These are phyloP conservation scores for Telfairia occidentalis DNA, from an alignment of 331 rosid genomes.

Conservation along the genomic window DNA sequence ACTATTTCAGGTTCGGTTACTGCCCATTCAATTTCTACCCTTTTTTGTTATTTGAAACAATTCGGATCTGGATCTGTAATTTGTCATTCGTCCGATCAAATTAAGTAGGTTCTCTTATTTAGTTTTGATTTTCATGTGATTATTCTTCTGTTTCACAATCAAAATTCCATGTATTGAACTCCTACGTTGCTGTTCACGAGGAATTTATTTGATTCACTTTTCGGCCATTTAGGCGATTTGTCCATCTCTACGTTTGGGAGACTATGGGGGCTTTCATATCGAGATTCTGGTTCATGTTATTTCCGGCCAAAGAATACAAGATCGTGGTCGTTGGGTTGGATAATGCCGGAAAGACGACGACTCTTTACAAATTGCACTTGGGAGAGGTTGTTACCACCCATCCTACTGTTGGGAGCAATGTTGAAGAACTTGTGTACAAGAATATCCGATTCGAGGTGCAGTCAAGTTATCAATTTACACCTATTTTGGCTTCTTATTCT, in stretches of 20 bases:
- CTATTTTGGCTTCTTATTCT: neutral
- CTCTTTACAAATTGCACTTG: constrained; percentile 88
- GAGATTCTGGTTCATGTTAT: constrained; percentile 83
- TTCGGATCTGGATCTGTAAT: constrained; percentile 12
- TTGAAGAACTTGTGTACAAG: constrained; percentile 91
- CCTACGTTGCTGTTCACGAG: neutral
- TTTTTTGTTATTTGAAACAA: neutral
- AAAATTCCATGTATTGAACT: neutral
- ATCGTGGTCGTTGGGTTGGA: constrained; percentile 91
- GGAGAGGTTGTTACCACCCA: constrained; percentile 98
- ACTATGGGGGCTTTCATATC: constrained; percentile 76
- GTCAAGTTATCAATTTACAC: neutral
- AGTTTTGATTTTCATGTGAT: neutral
- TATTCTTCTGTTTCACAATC: neutral
- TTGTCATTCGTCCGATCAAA: neutral
- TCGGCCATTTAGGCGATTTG: constrained; percentile 14
- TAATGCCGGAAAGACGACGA: constrained; percentile 93
- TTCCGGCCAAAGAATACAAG: constrained; percentile 87
- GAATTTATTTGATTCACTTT: neutral
- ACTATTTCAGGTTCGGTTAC: neutral
- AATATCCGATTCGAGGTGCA: constrained; percentile 93
- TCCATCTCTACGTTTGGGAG: constrained; percentile 9
- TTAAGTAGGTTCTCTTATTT: neutral
- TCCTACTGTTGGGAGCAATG: constrained; percentile 96
- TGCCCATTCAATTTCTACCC: neutral